Evolutionary conservation across 345 rosid species (phyloP), one percentile per base, ranked within the genome.

Genomic region (Boechera retrofracta): DNA sequence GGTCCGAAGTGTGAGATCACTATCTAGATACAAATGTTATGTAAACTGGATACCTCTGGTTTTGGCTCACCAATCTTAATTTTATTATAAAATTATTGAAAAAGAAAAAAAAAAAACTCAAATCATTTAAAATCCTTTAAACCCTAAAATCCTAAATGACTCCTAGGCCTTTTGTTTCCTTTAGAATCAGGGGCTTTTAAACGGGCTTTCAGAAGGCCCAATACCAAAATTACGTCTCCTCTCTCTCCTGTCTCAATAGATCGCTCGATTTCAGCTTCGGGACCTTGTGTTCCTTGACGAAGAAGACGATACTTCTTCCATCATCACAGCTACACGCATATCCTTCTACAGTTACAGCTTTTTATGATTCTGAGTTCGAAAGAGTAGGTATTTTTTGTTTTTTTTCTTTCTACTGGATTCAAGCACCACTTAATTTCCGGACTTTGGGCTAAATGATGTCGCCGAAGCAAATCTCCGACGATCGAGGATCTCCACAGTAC

Each of bases 401-500:
- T 0, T 56, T 4, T 7, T 2, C 7, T 49, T 49, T 49, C 7
- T 49, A 44, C 57, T 55, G 59, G 73, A 35, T 67, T 66, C 49
- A 18, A 71, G 53, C 42, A 18, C 28, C 52, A 5, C 52, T 31
- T 47, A 6, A 5, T 42, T 60, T 4, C 24, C 56, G 57, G 41
- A 13, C n/a, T 31, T 53, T 8, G 13, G 55, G 31, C 66, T 64
- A 67, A 93, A 93, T 89, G 90, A 93, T 88, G 90, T 88, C 97
- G 62, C 94, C 97, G 49, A 88, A 78, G 80, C 90, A 75, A 85
- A 77, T 77, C 72, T 78, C 89, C 58, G 97, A 91, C 47, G 96
- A 87, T 87, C 87, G 96, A 77, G 94, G 87, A 73, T 91, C 96
- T 72, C 42, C 91, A 66, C 85, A 90, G 69, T 86, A 82, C 85